phyloP scores from a whole-genome alignment of 176 grass and related monocot species.

The Aegilops bicornis region DNA sequence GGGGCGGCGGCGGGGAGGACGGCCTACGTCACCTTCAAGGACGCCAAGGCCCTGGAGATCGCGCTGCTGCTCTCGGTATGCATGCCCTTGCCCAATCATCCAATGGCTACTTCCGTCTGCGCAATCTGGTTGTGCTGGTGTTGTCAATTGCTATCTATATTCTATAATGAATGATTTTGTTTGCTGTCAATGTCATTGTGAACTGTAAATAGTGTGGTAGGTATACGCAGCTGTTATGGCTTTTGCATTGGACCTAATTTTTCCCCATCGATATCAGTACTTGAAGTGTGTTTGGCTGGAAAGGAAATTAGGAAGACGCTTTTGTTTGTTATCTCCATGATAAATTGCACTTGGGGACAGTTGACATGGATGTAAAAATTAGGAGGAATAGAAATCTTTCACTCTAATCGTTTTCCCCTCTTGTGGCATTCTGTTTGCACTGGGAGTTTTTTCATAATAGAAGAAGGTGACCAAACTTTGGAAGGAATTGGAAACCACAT shows the following conservation, averaged over 20 bases:
- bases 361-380: neutral
- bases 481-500: neutral
- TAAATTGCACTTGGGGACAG: neutral
- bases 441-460: neutral
- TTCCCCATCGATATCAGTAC: neutral
- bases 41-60: conserved; percentile 86
- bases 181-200: neutral
- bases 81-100: conserved; percentile 14
- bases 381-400: neutral
- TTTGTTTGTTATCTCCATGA: neutral
- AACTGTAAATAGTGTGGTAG: conserved; percentile 12
- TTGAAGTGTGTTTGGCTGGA: neutral
- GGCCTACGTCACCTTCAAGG: conserved; percentile 92
- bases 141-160: neutral
- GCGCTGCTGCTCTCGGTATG: conserved; percentile 86
- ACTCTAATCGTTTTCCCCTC: neutral
- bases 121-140: neutral
- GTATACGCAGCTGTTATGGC: neutral
- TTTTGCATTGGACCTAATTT: neutral
- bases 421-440: neutral
- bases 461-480: neutral
- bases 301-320: neutral
- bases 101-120: neutral
- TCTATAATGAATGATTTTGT: neutral
- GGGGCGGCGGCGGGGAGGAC: conserved; percentile 51